Conservation (phyloP, 1,139 yeast genomes). For the Protomyces pachydermus region DNA sequence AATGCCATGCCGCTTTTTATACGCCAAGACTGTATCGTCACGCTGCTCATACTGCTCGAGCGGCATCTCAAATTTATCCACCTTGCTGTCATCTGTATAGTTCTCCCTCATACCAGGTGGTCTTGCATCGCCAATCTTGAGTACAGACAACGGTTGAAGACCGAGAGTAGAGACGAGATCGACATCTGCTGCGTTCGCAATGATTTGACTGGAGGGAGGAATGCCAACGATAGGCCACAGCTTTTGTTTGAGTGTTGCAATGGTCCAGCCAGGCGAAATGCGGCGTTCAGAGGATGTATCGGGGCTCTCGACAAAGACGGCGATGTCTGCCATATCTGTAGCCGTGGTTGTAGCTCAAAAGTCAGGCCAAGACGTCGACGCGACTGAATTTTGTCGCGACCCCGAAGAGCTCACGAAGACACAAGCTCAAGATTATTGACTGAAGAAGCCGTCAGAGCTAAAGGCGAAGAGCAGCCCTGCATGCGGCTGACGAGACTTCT, state of each 20-base stretch:
- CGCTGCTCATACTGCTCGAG: conserved; percentile 65
- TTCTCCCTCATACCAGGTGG: conserved; percentile 39
- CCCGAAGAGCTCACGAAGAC: not conserved
- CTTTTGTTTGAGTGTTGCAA: conserved; percentile 52
- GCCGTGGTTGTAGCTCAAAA: not conserved
- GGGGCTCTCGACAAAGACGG: conserved; percentile 30
- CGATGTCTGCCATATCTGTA: conserved; percentile 30
- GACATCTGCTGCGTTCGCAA: conserved; percentile 30
- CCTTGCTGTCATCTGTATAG: conserved; percentile 41
- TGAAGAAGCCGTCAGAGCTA: too few species aligned
- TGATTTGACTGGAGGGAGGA: conserved; percentile 53
- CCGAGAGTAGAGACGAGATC: conserved; percentile 23
- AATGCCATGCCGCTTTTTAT: conserved; percentile 64
- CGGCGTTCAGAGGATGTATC: conserved; percentile 54
- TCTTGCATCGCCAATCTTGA: conserved; percentile 40
- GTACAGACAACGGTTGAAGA: conserved; percentile 28
- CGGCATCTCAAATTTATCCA: conserved; percentile 50
- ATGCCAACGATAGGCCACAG: conserved; percentile 77
- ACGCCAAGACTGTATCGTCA: conserved; percentile 59
- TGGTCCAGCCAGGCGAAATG: conserved; percentile 59
- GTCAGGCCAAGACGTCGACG: too few species aligned
- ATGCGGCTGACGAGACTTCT: not conserved
- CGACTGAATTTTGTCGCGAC: not conserved
- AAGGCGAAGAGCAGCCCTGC: not conserved
- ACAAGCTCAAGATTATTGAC: not conserved